These are phyloP conservation scores for Penicillium sp. DNA, from an alignment of 2,329 filamentous ascomycete species.

Conservation along the genomic window DNA sequence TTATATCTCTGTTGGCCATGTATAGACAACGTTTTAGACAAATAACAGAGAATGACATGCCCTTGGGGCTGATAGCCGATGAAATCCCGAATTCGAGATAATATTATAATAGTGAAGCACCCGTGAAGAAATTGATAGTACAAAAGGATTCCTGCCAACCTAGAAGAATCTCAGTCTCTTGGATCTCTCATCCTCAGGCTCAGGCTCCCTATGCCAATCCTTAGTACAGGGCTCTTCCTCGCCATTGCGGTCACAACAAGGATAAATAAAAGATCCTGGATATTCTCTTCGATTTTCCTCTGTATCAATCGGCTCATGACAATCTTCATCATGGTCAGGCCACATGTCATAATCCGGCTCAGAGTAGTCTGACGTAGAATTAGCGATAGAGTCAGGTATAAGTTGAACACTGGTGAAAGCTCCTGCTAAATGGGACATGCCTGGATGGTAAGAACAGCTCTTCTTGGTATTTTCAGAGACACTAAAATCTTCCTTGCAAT, in stretches of 20 bases:
- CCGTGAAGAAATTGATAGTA: too few relatives aligned
- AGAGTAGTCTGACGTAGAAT: not conserved
- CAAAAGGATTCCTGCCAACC: too few relatives aligned
- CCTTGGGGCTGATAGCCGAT: too few relatives aligned
- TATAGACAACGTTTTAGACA: too few relatives aligned
- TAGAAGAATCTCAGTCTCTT: too few relatives aligned
- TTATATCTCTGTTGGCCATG: too few relatives aligned
- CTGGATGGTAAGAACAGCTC: not conserved
- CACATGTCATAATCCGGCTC: not conserved
- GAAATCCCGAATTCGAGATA: too few relatives aligned
- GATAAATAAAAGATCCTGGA: not conserved
- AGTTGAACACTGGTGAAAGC: too few relatives aligned
- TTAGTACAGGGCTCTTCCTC: not conserved
- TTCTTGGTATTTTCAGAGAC: not conserved
- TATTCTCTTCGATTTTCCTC: not conserved
- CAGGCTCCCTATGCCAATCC: not conserved
- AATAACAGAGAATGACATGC: too few relatives aligned
- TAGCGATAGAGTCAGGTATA: too few relatives aligned
- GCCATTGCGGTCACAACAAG: not conserved
- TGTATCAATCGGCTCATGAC: not conserved
- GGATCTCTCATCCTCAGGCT: not conserved
- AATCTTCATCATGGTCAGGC: not conserved
- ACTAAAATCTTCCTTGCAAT: not conserved
- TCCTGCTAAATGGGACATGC: too few relatives aligned
- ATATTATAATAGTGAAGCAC: too few relatives aligned